Conservation (phyloP, 108 stramenopile species). For the Pseudonitzschia pungens region DNA sequence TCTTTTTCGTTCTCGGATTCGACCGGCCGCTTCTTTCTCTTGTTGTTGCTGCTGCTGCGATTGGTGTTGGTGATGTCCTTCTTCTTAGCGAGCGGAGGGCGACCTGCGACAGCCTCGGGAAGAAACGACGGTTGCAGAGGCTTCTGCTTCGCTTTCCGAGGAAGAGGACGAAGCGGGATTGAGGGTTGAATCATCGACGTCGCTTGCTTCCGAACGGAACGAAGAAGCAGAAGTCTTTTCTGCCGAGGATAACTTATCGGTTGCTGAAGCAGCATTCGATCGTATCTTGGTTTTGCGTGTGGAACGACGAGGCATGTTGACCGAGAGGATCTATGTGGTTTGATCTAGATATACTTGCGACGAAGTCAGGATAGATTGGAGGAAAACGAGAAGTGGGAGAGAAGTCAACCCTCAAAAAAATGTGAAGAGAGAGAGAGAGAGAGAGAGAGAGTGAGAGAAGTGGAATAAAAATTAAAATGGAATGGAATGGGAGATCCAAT, state of each 20-base stretch:
- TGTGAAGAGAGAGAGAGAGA: not conserved
- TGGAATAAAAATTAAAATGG: not conserved
- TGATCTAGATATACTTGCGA: too few species aligned
- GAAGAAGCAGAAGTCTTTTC: not conserved
- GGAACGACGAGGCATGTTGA: constrained; percentile 2
- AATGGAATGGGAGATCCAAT: not conserved
- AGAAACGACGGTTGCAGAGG: not conserved
- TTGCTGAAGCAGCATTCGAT: not conserved
- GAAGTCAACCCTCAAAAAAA: too few species aligned
- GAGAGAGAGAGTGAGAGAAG: not conserved
- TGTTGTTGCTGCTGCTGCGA: not conserved
- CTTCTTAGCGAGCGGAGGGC: not conserved
- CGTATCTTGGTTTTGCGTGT: not conserved
- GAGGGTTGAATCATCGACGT: not conserved
- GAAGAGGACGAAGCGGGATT: not conserved
- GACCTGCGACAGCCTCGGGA: not conserved
- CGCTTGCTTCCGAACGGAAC: not conserved
- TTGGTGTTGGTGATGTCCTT: not conserved
- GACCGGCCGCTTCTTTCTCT: not conserved
- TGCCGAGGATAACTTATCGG: not conserved
- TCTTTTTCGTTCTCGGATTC: not conserved
- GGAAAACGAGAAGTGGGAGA: too few species aligned
- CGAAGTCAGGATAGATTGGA: too few species aligned
- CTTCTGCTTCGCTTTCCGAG: not conserved
- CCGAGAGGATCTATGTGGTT: too few species aligned